phyloP scores from a whole-genome alignment of 75 land plant genomes.

The Ceratopteris richardii region DNA sequence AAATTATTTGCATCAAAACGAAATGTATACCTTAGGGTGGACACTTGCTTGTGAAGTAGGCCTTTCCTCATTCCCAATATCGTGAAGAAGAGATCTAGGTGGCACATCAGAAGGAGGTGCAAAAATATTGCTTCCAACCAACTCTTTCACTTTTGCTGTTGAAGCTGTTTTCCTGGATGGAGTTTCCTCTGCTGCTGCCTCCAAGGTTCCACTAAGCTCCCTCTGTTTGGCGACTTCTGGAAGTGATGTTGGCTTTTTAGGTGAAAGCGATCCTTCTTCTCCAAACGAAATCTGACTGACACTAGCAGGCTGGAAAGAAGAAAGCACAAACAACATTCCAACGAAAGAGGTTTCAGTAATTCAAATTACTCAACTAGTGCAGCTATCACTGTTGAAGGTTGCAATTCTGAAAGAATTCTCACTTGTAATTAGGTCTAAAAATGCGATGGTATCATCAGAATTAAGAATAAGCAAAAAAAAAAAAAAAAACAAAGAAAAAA shows the following conservation, averaged over 20 bases:
- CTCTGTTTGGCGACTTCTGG: conserved; percentile 33
- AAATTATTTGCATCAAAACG: neutral
- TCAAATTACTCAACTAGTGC: too few species aligned
- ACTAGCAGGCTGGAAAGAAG: conserved; percentile 24
- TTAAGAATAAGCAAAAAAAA: too few species aligned
- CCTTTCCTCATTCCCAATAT: neutral
- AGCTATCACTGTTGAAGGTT: too few species aligned
- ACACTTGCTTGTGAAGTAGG: neutral
- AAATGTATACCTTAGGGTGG: neutral
- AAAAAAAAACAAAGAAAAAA: too few species aligned
- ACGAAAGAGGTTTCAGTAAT: too few species aligned
- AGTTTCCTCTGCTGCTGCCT: conserved; percentile 20
- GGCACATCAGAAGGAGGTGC: conserved; percentile 22
- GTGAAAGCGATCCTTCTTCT: conserved; percentile 16
- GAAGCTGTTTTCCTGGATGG: conserved; percentile 11
- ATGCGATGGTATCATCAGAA: too few species aligned
- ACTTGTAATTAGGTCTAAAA: too few species aligned
- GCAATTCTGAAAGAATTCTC: too few species aligned
- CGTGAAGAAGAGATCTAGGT: neutral
- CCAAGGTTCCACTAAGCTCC: conserved; percentile 28
- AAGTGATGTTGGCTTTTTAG: conserved; percentile 26
- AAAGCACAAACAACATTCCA: too few species aligned
- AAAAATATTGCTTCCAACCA: conserved; percentile 34
- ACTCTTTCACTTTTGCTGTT: conserved; percentile 30
- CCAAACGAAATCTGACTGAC: conserved; percentile 30